Evolutionary conservation across 129 eudicot genomes (phyloP).

Genomic region (Pulicaria dysenterica): DNA sequence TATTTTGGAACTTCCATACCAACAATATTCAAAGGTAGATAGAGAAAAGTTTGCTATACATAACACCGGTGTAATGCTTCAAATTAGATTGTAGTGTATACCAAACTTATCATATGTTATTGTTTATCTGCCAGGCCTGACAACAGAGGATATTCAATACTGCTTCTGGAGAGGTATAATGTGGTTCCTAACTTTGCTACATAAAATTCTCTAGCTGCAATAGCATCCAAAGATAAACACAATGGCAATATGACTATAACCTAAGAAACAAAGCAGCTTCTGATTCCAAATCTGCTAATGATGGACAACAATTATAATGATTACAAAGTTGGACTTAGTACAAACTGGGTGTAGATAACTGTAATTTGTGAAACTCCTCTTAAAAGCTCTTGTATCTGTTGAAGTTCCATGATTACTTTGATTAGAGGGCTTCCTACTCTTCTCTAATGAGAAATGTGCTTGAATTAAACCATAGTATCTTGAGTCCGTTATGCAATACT

Average conservation of each 20-base stretch:
- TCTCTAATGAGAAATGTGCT: neutral
- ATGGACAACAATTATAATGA: too few relatives aligned
- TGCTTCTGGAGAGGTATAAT: constrained; percentile 90
- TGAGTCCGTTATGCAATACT: too few relatives aligned
- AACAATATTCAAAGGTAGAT: constrained; percentile 77
- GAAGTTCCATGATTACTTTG: neutral
- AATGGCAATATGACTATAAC: too few relatives aligned
- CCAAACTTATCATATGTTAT: constrained; percentile 6
- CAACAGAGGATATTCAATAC: constrained; percentile 73
- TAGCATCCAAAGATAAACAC: too few relatives aligned
- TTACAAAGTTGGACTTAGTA: neutral
- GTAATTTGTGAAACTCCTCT: too few relatives aligned
- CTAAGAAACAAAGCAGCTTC: too few relatives aligned
- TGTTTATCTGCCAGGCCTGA: constrained; percentile 50
- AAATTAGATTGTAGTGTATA: constrained; percentile 4
- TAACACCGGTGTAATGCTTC: neutral
- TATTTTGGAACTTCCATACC: constrained; percentile 88
- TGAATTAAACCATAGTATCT: neutral
- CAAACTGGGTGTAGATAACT: neutral
- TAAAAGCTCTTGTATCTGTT: too few relatives aligned
- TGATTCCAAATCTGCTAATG: too few relatives aligned
- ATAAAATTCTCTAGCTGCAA: too few relatives aligned
- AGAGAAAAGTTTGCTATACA: neutral
- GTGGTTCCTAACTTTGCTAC: too few relatives aligned
- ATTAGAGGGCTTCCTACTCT: neutral